Conservation (phyloP, 1,284 basidiomycete genomes). For the Wallemia hederae region DNA sequence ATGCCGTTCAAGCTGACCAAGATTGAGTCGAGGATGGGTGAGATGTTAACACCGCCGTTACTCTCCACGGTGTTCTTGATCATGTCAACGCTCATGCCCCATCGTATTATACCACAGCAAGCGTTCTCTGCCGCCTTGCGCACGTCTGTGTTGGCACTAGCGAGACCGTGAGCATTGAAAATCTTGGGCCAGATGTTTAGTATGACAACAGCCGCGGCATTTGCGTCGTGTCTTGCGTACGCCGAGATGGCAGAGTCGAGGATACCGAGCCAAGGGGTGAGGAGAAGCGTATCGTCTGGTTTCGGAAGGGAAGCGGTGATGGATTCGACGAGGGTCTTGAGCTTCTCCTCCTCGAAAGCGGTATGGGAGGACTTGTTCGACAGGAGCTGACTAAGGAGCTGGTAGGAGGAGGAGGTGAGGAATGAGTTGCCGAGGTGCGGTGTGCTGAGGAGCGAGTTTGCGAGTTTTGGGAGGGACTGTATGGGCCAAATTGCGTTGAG, state of each 20-base stretch:
- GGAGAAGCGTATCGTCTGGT: conserved; percentile 4
- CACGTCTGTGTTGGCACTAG: conserved; percentile 17
- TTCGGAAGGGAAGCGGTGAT: background rate
- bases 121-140: conserved; percentile 20
- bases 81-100: background rate
- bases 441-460: background rate
- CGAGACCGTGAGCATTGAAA: conserved; percentile 5
- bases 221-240: conserved; percentile 5
- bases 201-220: background rate
- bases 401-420: conserved; percentile 5
- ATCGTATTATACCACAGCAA: background rate
- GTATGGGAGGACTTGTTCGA: conserved; percentile 7
- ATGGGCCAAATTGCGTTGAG: conserved; percentile 8
- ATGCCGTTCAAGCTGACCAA: conserved; percentile 6
- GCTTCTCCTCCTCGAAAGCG: conserved; percentile 8
- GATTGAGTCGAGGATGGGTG: background rate
- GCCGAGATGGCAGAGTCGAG: conserved; percentile 6
- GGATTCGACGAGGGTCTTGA: conserved; percentile 6
- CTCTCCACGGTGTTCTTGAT: conserved; percentile 1
- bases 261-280: conserved; percentile 7
- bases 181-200: background rate
- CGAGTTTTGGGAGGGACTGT: conserved; percentile 1
- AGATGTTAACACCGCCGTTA: background rate
- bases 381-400: conserved; percentile 5
- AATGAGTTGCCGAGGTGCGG: conserved; percentile 3